Conservation (phyloP, 192 early-diverging fungal species). For the Spizellomyces punctatus region DNA sequence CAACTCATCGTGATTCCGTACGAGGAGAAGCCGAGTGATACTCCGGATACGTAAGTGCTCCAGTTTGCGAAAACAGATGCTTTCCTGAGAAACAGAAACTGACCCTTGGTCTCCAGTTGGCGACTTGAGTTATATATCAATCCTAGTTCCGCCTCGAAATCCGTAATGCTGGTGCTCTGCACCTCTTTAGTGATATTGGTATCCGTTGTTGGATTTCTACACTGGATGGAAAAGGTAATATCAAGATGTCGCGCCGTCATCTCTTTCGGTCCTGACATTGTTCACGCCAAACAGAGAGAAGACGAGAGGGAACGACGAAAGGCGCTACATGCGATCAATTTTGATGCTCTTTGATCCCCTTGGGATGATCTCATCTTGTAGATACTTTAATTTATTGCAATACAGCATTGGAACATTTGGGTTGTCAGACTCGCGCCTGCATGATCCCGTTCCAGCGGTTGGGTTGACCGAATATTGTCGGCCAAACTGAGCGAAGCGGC, state of each 20-base stretch:
- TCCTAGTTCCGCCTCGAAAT: conserved; percentile 78
- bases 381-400: neutral
- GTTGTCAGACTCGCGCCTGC: too few species aligned
- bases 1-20: conserved; percentile 86
- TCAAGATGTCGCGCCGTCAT: neutral
- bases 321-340: conserved; percentile 85
- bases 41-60: conserved; percentile 41
- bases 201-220: conserved; percentile 69
- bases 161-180: conserved; percentile 77
- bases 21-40: conserved; percentile 48
- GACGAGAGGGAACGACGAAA: conserved; percentile 78
- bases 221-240: conserved; percentile 74
- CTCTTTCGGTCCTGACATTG: too few species aligned
- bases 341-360: conserved; percentile 75
- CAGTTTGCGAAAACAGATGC: too few species aligned
- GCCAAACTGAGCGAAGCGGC: too few species aligned
- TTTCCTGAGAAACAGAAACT: neutral
- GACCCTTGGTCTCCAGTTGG: conserved; percentile 63
- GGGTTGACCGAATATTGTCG: neutral
- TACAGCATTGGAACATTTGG: neutral
- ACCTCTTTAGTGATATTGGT: conserved; percentile 71
- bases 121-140: conserved; percentile 88
- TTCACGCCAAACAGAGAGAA: conserved; percentile 56
- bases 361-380: neutral
- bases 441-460: neutral